phyloP scores from a whole-genome alignment of 2,329 filamentous ascomycete genomes.

The Orbilia ellipsospora region DNA sequence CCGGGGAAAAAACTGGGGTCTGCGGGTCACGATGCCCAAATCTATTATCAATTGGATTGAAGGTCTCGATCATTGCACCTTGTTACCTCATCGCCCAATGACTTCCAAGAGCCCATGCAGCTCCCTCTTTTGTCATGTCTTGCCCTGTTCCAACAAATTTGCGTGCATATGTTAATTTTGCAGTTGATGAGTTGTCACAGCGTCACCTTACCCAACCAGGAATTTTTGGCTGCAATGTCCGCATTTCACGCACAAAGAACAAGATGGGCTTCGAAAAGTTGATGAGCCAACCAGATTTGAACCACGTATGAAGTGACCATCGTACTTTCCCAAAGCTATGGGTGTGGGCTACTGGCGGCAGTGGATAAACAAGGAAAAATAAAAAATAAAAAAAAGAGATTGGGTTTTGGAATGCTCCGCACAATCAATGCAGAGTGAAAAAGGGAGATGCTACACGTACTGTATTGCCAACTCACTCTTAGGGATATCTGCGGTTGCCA shows the following conservation, averaged over 20 bases:
- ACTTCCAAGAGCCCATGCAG: conserved; percentile 34
- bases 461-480: conserved; percentile 54
- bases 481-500: conserved; percentile 52
- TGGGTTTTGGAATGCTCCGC: conserved; percentile 51
- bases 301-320: conserved; percentile 53
- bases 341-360: conserved; percentile 43
- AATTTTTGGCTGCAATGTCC: conserved; percentile 50
- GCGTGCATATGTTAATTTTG: conserved; percentile 52
- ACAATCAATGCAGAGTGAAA: conserved; percentile 36
- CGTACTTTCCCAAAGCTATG: conserved; percentile 40
- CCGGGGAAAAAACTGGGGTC: conserved; percentile 48
- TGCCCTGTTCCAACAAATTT: conserved; percentile 40
- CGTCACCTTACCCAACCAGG: conserved; percentile 53
- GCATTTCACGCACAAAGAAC: conserved; percentile 52
- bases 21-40: conserved; percentile 45
- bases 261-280: conserved; percentile 37
- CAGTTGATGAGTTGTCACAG: conserved; percentile 55
- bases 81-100: conserved; percentile 40
- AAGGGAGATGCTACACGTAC: conserved; percentile 28
- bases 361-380: conserved; percentile 48
- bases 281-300: conserved; percentile 37
- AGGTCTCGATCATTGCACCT: conserved; percentile 26
- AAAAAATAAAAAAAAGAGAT: conserved; percentile 8
- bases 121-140: conserved; percentile 43
- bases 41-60: conserved; percentile 38